Conservation (phyloP, 441 rosid species). For the Jatropha podagrica region DNA sequence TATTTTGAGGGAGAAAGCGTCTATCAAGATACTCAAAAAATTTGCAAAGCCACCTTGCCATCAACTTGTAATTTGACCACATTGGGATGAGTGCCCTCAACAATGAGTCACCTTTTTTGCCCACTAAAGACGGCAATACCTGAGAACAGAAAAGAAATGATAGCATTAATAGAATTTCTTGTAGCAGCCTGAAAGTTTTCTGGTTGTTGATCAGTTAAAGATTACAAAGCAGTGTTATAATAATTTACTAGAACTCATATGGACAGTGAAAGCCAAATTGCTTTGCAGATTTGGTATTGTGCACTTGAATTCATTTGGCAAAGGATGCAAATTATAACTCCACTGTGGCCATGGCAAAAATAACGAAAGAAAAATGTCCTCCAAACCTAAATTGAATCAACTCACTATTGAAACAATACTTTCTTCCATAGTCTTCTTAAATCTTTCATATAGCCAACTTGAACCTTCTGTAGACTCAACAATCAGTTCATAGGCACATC, state of each 20-base stretch:
- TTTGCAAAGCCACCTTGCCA: constrained; percentile 41
- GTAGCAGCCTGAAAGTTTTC: not conserved
- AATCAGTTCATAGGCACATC: constrained; percentile 11
- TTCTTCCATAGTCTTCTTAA: constrained; percentile 5
- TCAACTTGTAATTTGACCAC: constrained; percentile 43
- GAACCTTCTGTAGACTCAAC: not conserved
- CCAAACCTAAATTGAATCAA: not conserved
- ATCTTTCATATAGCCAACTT: constrained; percentile 10
- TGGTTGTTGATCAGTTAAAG: not conserved
- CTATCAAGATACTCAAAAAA: constrained; percentile 39
- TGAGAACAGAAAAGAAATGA: not conserved
- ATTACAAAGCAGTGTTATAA: not conserved
- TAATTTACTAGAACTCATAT: no score
- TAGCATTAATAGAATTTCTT: not conserved
- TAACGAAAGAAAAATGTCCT: not conserved
- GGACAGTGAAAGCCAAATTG: not conserved
- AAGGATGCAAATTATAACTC: not conserved
- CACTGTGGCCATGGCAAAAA: not conserved
- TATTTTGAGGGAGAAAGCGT: constrained; percentile 22
- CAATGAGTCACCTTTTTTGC: constrained; percentile 27
- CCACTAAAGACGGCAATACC: constrained; percentile 3
- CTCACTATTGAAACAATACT: constrained; percentile 5
- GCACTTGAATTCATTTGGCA: not conserved
- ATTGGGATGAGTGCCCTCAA: constrained; percentile 34
- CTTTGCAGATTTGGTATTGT: not conserved